Conservation (phyloP, 208 protist species). For the Wallacemonas sp. region DNA sequence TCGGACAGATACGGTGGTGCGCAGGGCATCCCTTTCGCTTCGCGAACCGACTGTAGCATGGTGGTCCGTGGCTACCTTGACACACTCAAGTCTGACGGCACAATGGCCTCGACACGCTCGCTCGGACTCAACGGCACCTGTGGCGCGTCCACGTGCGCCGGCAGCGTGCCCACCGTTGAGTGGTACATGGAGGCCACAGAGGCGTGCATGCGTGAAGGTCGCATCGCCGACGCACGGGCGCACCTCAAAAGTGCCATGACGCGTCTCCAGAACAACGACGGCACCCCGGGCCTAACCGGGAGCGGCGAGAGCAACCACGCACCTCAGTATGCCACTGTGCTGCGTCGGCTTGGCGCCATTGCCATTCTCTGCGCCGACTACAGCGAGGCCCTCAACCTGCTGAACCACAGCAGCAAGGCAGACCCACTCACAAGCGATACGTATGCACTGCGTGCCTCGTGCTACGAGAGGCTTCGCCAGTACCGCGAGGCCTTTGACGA, state of each 20-base stretch:
- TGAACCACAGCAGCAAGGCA: conserved; percentile 53
- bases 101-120: background rate
- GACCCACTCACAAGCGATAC: conserved; percentile 62
- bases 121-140: background rate
- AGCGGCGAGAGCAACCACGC: conserved; percentile 7
- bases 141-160: background rate
- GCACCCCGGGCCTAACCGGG: conserved; percentile 4
- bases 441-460: conserved; percentile 75
- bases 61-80: conserved; percentile 14
- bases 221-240: conserved; percentile 31
- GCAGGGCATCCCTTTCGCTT: conserved; percentile 55
- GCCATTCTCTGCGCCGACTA: conserved; percentile 50
- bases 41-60: conserved; percentile 31
- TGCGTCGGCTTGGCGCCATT: conserved; percentile 58
- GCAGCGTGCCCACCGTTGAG: conserved; percentile 21
- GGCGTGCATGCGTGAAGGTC: conserved; percentile 27
- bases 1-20: conserved; percentile 72
- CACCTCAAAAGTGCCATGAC: conserved; percentile 62
- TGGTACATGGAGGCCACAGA: conserved; percentile 42
- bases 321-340: conserved; percentile 31
- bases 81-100: background rate
- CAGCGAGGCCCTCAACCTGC: conserved; percentile 52
- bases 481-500: conserved; percentile 60
- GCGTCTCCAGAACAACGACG: conserved; percentile 54
- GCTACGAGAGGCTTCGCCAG: conserved; percentile 61